Conservation (phyloP, 2,329 filamentous ascomycete species). For the Clarireedia homoeocarpa region DNA sequence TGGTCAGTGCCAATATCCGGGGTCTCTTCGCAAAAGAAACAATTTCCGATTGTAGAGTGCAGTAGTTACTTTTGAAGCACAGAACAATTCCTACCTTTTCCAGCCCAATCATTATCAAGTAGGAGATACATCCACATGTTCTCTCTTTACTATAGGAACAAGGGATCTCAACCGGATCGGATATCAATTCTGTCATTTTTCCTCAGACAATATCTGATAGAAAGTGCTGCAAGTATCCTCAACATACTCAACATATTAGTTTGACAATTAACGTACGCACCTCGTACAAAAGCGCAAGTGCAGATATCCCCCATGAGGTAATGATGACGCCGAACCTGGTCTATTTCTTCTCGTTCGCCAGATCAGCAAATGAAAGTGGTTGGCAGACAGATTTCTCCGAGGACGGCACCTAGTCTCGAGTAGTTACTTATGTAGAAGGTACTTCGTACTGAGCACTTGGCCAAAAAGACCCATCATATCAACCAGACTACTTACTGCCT, state of each 20-base stretch:
- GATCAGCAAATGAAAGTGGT: neutral
- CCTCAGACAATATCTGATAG: neutral
- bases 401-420: too few relatives aligned
- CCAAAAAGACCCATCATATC: too few relatives aligned
- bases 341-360: neutral
- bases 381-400: neutral
- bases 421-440: too few relatives aligned
- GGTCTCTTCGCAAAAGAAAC: neutral
- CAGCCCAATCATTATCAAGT: too few relatives aligned
- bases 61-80: neutral
- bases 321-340: neutral
- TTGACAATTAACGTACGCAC: neutral
- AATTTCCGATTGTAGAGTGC: neutral
- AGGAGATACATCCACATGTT: too few relatives aligned
- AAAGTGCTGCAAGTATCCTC: neutral
- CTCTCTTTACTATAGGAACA: neutral
- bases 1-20: neutral
- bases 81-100: too few relatives aligned
- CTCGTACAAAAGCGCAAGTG: neutral
- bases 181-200: neutral
- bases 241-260: neutral
- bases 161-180: neutral
- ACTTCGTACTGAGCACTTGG: too few relatives aligned
- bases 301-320: neutral
- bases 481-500: too few relatives aligned